Conservation (phyloP, 2,329 filamentous ascomycete species). For the Xylaria polymorpha region DNA sequence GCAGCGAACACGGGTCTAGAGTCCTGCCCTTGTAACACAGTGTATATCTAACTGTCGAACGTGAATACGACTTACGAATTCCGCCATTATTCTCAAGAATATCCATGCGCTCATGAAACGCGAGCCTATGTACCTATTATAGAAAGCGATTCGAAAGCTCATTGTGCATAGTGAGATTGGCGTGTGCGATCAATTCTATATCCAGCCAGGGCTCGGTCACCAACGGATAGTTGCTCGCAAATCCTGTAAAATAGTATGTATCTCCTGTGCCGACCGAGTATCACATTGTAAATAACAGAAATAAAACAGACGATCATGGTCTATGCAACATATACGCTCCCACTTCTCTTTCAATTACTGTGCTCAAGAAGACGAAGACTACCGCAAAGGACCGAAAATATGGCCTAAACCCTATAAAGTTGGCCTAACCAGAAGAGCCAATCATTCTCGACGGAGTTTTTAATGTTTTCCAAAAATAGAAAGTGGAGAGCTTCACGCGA, state of each 20-base stretch:
- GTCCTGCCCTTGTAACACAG: not conserved
- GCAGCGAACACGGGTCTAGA: not conserved
- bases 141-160: not conserved
- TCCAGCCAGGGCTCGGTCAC: not conserved
- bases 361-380: not conserved
- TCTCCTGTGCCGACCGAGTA: not conserved
- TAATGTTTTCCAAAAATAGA: conserved; percentile 20
- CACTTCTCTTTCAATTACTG: not conserved
- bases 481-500: conserved; percentile 16
- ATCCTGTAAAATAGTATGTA: not conserved
- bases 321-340: not conserved
- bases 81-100: not conserved
- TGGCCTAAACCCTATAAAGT: not conserved
- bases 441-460: not conserved
- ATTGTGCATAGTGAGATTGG: not conserved
- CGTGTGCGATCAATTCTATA: not conserved
- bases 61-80: not conserved
- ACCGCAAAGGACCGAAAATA: not conserved
- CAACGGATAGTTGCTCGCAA: not conserved
- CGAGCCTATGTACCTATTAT: not conserved
- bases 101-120: not conserved
- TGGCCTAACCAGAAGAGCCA: not conserved
- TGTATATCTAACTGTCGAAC: not conserved
- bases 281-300: not conserved
- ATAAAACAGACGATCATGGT: not conserved